Evolutionary conservation across 1,139 yeast species (phyloP), one percentile per base, ranked within the genome.

Genomic region (Scheffersomyces quercinus): DNA sequence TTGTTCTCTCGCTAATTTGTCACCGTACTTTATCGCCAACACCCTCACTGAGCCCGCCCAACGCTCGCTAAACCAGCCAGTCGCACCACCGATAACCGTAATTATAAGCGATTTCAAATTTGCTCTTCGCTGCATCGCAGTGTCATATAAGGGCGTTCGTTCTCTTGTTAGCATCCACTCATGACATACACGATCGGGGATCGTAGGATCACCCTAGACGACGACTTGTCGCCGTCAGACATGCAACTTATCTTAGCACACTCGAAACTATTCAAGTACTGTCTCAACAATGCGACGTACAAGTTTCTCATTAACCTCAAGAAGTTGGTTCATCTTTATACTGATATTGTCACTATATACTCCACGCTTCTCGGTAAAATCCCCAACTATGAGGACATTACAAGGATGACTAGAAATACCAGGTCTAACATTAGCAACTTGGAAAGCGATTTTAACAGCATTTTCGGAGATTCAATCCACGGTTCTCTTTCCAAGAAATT

Each of bases 361-460:
- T 56, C 70, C 38, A 70, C 77, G 11, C 58, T 74, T 35, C 55
- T 74, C 35, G 55, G 59, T 39, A 74, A 74, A 50, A 64, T 74
- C 24, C 73, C 75, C 20, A 59, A 70, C 47, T 73, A 71, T 47
- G 77, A 72, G 39, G 79, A 74, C 52, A 56, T 74, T 40, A 68
- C 76, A 4, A 28, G 46, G n/a, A 64, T 73, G 67, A 56, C 75
- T 3, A 49, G 53, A 39, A 49, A 51, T 24, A 59, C 67, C n/a
- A 61, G 60, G 44, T 32, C 51, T 26, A 49, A 55, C 6, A 41
- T 71, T 34, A 44, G 59, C 35, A 54, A 54, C 38, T 50, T 73
- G 35, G 79, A 74, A 46, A 58, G 60, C 12, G 68, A 69, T 43
- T 60, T 68, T 45, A 66, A 63, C 42, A 47, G 45, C 28, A 47